phyloP scores from a whole-genome alignment of 257 asterid species.

The Capsicum baccatum region DNA sequence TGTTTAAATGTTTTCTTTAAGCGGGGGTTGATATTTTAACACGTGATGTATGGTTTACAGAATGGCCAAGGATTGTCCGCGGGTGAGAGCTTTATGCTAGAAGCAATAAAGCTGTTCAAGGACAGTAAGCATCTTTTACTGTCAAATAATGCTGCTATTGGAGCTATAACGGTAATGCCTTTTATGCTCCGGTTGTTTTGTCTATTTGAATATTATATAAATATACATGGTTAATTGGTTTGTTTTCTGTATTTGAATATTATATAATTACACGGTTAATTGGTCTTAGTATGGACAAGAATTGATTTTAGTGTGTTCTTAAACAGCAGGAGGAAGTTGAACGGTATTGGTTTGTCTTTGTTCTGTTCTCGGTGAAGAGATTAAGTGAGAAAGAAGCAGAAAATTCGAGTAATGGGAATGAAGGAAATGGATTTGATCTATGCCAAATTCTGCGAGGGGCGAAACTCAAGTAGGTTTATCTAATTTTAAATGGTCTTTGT shows the following conservation, averaged over 20 bases:
- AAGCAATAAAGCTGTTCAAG: constrained; percentile 65
- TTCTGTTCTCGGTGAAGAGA: constrained; percentile 69
- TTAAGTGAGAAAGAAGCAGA: constrained; percentile 46
- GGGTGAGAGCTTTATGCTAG: constrained; percentile 51
- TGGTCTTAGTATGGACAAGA: constrained; percentile 11
- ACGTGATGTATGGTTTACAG: constrained; percentile 45
- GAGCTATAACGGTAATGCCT: constrained; percentile 66
- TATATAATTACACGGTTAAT: background rate
- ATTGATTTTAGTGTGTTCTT: constrained; percentile 27
- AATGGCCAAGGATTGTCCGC: constrained; percentile 46
- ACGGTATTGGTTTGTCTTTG: constrained; percentile 84
- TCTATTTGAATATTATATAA: background rate
- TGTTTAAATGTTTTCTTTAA: background rate
- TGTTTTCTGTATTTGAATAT: background rate
- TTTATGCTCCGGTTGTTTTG: background rate
- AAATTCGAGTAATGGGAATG: constrained; percentile 41
- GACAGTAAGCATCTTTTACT: constrained; percentile 67
- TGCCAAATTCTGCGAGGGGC: constrained; percentile 76
- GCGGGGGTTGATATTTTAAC: constrained; percentile 21
- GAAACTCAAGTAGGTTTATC: constrained; percentile 67
- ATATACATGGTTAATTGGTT: background rate
- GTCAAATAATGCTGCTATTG: constrained; percentile 63
- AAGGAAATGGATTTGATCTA: constrained; percentile 58
- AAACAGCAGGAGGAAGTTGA: constrained; percentile 85
- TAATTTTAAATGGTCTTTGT: background rate